Evolutionary conservation across 371 early-diverging fungal genomes (phyloP).

Genomic region (Rhizopus delemar): DNA sequence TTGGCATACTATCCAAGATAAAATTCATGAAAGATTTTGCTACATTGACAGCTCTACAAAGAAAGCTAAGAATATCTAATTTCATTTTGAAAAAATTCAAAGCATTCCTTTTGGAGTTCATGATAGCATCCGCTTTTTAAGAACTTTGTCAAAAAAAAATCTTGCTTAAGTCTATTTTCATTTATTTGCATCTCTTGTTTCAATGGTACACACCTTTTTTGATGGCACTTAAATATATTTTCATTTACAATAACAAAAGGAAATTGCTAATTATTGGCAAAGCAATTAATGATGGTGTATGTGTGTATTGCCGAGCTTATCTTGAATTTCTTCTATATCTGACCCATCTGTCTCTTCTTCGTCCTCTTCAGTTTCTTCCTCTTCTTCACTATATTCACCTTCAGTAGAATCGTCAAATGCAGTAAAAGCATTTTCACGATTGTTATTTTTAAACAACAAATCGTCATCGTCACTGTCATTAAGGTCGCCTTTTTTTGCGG

Average conservation of each 20-base stretch:
- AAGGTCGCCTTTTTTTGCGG: conserved; percentile 10
- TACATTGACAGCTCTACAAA: too few species aligned
- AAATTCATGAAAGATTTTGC: too few species aligned
- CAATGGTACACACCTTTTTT: not conserved
- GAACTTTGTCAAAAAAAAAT: too few species aligned
- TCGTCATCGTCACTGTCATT: conserved; percentile 53
- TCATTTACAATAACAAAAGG: not conserved
- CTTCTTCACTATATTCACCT: conserved; percentile 34
- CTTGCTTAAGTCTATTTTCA: too few species aligned
- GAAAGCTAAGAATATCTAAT: too few species aligned
- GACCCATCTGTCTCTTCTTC: not conserved
- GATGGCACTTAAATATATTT: not conserved
- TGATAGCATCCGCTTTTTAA: too few species aligned
- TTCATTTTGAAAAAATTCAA: too few species aligned
- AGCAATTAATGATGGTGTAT: not conserved
- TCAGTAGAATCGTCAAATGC: conserved; percentile 42
- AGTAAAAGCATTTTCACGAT: conserved; percentile 46
- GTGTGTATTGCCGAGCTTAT: conserved; percentile 2
- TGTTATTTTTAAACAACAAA: conserved; percentile 55
- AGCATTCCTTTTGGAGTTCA: too few species aligned
- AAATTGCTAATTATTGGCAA: not conserved
- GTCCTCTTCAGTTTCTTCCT: conserved; percentile 19
- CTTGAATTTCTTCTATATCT: conserved; percentile 1
- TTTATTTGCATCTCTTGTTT: too few species aligned
- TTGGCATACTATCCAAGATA: too few species aligned